Evolutionary conservation across 441 rosid genomes (phyloP), one percentile per base, ranked within the genome.

Genomic region (Brassica hybrid): DNA sequence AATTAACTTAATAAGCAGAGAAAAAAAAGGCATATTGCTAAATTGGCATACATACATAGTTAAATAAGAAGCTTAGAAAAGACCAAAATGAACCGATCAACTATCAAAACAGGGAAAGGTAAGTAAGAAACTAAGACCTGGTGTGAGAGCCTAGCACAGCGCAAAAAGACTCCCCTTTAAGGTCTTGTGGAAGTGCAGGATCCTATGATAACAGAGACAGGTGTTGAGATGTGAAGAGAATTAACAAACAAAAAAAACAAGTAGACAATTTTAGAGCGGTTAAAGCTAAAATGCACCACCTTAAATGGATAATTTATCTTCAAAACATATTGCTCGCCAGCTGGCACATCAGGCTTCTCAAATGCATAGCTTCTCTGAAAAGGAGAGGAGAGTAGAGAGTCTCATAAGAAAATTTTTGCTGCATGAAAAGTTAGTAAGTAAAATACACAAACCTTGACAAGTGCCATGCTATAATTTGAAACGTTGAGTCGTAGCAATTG

Each of bases 241-340:
- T 13, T 16, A 1, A 48, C 10, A 48, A 50, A 34, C 7, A 36
- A 14, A 59, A 10, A 21, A 27, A 27, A 27, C 93, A 75, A 96
- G 88, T 80, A 58, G 9, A 38, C 10, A 16, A 45, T 62, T 76
- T 5, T 21, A 56, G 18, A 60, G 14, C 38, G 5, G 52, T 57
- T 61, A 27, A 30, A 67, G 19, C 70, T 4, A 66, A 45, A 48
- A 64, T 17, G 30, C 86, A 96, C 99, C 99, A 90, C 97, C 93
- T 36, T 90, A 85, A 89, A 94, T 62, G 99, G 87, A 77, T 96
- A 93, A 80, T 84, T 91, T 82, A 96, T 89, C 85, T 96, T 93
- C 73, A 96, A 86, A 16, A 86, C 89, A 81, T 89, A 93, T 78
- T 88, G 93, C 83, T 95, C 95, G 27, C 97, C 97, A 34, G 73